phyloP scores from a whole-genome alignment of 768 basidiomycete species.

The Myochromella boudieri region DNA sequence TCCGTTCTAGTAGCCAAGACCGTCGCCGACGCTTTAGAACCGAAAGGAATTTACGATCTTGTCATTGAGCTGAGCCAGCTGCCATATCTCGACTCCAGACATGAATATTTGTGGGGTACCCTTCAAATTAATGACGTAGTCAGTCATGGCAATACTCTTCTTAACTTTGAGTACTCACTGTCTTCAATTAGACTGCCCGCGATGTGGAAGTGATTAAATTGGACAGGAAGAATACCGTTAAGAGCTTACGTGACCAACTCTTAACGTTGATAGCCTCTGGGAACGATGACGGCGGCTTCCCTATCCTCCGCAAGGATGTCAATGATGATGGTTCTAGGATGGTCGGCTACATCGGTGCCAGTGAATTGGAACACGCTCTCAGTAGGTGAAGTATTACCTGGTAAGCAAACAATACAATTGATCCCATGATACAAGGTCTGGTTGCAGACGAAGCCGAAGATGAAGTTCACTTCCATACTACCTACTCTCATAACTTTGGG shows the following conservation, averaged over 20 bases:
- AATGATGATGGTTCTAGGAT: conserved; percentile 57
- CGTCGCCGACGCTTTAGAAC: conserved; percentile 83
- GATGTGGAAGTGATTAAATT: conserved; percentile 70
- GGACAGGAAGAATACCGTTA: conserved; percentile 76
- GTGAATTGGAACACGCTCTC: conserved; percentile 92
- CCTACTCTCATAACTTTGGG: conserved; percentile 39
- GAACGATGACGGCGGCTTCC: conserved; percentile 82
- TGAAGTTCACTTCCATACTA: conserved; percentile 62
- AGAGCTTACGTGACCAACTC: conserved; percentile 71
- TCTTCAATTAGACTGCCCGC: conserved; percentile 53
- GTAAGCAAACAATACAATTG: not conserved
- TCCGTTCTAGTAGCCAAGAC: conserved; percentile 88
- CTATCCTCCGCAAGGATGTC: conserved; percentile 62
- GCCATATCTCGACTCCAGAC: conserved; percentile 90
- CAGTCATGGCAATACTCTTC: conserved; percentile 25
- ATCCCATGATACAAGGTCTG: conserved; percentile 46
- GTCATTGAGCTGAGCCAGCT: conserved; percentile 91
- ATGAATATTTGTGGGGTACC: conserved; percentile 84
- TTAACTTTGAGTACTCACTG: not conserved
- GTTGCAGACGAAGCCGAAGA: conserved; percentile 75
- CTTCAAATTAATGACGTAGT: conserved; percentile 79
- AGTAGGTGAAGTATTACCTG: conserved; percentile 44
- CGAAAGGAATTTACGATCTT: conserved; percentile 95
- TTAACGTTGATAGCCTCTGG: conserved; percentile 55
- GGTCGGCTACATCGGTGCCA: conserved; percentile 89